phyloP scores from a whole-genome alignment of 1,284 basidiomycete species.

The Rhodotorula mucilaginosa region DNA sequence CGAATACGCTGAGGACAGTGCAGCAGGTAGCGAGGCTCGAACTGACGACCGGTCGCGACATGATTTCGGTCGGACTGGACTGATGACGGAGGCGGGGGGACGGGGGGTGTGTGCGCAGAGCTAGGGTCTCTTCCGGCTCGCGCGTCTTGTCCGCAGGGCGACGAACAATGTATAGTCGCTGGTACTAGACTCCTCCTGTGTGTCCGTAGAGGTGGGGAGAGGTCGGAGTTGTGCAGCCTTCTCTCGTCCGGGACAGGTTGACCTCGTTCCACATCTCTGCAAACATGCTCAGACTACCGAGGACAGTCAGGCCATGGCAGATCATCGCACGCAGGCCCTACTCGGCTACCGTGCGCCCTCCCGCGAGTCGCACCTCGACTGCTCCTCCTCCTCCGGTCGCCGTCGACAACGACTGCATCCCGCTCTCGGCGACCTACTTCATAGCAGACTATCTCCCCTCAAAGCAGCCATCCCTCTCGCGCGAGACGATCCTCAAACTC shows the following conservation, averaged over 20 bases:
- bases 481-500: constrained; percentile 33
- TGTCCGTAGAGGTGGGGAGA: too few species aligned
- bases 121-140: too few species aligned
- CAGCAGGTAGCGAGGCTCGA: constrained; percentile 55
- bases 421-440: constrained; percentile 25
- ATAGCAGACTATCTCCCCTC: constrained; percentile 29
- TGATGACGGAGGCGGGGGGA: neutral
- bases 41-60: constrained; percentile 49
- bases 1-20: constrained; percentile 56
- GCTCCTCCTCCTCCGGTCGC: neutral
- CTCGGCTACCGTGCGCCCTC: neutral
- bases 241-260: too few species aligned
- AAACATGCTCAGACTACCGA: constrained; percentile 1
- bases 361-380: neutral
- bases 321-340: neutral
- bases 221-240: too few species aligned
- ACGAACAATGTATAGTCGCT: too few species aligned
- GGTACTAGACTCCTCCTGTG: too few species aligned
- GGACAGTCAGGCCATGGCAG: neutral
- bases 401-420: constrained; percentile 34
- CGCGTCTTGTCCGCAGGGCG: too few species aligned
- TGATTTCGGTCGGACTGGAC: too few species aligned
- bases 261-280: too few species aligned
- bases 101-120: neutral
- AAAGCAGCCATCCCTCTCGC: constrained; percentile 4